phyloP scores from a whole-genome alignment of 768 basidiomycete genomes.

The Gymnopilus dilepis region DNA sequence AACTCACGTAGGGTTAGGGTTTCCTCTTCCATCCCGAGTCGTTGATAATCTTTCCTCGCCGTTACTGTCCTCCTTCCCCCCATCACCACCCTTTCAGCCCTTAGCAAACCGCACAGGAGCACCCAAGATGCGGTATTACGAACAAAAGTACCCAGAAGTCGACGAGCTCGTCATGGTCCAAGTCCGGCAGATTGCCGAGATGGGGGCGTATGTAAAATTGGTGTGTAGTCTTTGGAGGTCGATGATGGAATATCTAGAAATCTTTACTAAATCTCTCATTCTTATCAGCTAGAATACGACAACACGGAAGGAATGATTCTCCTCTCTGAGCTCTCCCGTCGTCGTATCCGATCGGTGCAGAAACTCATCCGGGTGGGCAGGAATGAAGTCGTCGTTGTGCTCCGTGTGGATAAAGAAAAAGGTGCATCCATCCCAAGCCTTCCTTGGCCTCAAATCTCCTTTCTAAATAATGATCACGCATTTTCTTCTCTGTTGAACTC shows the following conservation, averaged over 20 bases:
- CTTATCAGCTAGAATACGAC: slow-evolving; percentile 90
- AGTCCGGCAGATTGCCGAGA: slow-evolving; percentile 98
- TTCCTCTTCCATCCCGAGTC: slow-evolving; percentile 4
- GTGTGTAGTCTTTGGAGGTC: slow-evolving; percentile 56
- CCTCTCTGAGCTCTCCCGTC: slow-evolving; percentile 94
- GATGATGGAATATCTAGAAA: too few species aligned
- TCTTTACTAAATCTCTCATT: neutral
- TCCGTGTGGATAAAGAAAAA: slow-evolving; percentile 99
- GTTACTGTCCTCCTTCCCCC: neutral
- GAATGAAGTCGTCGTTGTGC: slow-evolving; percentile 98
- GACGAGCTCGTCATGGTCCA: slow-evolving; percentile 99
- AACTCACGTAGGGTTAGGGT: slow-evolving; percentile 16
- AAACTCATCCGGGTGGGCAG: slow-evolving; percentile 97
- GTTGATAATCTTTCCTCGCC: slow-evolving; percentile 18
- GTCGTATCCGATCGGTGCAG: slow-evolving; percentile 96
- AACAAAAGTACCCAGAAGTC: slow-evolving; percentile 92
- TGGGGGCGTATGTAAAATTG: slow-evolving; percentile 99
- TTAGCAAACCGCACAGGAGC: neutral
- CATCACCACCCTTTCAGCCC: slow-evolving; percentile 1
- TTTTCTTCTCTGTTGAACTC: too few species aligned
- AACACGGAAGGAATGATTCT: slow-evolving; percentile 99
- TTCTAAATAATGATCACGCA: too few species aligned
- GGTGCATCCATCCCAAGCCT: slow-evolving; percentile 50
- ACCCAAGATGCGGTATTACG: slow-evolving; percentile 83
- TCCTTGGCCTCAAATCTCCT: too few species aligned